Base-by-base conservation (phyloP, 2,329 filamentous ascomycete genomes). In the Aspergillus fumigatiaffinis region DNA sequence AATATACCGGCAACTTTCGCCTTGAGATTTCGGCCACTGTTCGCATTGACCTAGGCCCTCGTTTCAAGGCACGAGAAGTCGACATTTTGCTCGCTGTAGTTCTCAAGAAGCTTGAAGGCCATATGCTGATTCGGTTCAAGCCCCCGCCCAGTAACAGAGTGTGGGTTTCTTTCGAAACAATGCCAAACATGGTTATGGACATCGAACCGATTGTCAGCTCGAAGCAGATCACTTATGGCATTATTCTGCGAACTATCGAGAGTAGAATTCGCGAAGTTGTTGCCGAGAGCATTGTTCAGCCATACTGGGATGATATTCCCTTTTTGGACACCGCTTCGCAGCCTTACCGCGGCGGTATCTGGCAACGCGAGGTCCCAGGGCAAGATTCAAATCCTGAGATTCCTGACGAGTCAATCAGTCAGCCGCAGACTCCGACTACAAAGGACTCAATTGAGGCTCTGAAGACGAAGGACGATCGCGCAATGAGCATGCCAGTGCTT, bases 121-220 rank as follows among this genome's bases (percentile, higher is more conserved):
- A 96, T 66, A 76, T 90, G 49, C 77, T 96, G 29, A 81, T 97
- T 67, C 89, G 91, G 68, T 87, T 97, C 73, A 99, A 99, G 73
- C 91, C 94, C 6, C 91, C 93, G 17, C 94, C 94, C 0, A 97
- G 92, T 73, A 99, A 99, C 72, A 86, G 94, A 44, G 74, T 96
- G n/a, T 99, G 94, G 94, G 85, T 97, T 64, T 88, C 92, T 0
- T 99, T 99, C 70, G 90, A 95, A 71, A 86, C 86, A n/a, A 90
- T 92, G 82, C 94, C 94, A 20, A 92, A 93, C 69, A 89, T 99
- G 78, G 92, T 96, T 60, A 87, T 97, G 81, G 86, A 86, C n/a
- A 91, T 97, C 47, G 92, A 97, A 71, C 94, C 94, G 3, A 92
- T 99, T 64, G 92, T 99, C 52, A 96, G 92, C 76, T 89, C 92